These are phyloP conservation scores for Eucalyptus tenuipes DNA, from an alignment of 345 rosid genomes.

Conservation along the genomic window DNA sequence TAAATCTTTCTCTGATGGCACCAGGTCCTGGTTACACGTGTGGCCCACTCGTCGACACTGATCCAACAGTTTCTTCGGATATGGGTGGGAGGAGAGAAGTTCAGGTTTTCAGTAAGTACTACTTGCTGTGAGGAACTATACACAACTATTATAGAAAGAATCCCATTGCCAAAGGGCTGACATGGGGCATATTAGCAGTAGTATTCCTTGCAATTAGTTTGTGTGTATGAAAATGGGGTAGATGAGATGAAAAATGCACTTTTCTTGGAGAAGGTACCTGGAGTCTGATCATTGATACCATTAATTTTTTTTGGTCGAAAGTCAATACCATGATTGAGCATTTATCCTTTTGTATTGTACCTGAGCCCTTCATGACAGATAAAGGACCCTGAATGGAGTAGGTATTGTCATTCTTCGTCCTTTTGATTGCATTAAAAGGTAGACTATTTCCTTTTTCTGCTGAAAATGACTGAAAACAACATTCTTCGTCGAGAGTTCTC, in stretches of 20 bases:
- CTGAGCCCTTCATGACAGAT: background rate
- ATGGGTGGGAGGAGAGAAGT: conserved; percentile 37
- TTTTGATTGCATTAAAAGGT: background rate
- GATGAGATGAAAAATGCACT: background rate
- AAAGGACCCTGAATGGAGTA: background rate
- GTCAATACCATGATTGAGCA: background rate
- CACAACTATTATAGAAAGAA: background rate
- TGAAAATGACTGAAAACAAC: background rate
- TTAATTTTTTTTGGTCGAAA: background rate
- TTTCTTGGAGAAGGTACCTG: background rate
- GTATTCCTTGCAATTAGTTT: background rate
- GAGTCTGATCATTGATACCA: background rate
- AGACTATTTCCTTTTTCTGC: background rate
- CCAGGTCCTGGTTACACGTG: conserved; percentile 56
- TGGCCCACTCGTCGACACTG: conserved; percentile 14
- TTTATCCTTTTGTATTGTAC: background rate
- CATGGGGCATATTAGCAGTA: background rate
- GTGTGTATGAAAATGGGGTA: background rate
- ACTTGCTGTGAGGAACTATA: background rate
- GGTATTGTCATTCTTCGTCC: background rate
- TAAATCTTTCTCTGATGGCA: conserved; percentile 27
- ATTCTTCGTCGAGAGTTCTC: background rate
- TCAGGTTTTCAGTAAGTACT: conserved; percentile 40
- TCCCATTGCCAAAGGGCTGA: background rate
- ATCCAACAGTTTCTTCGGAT: conserved; percentile 24